Base-by-base conservation (phyloP, 176 grass and related monocot genomes). In the Oryza meyeriana region DNA sequence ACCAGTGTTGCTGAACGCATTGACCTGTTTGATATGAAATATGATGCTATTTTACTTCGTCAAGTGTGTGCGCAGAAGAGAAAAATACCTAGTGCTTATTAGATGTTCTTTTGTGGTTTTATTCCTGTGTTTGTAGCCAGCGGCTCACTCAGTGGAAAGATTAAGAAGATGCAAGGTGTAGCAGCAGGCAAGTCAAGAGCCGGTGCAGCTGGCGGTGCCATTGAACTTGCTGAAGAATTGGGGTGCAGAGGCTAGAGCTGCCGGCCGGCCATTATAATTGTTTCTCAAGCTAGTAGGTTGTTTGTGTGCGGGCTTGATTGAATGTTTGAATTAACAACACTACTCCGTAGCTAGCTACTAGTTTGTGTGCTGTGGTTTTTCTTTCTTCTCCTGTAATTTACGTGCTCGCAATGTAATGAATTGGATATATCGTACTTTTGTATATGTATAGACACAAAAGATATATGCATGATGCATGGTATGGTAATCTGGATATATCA, bases 101-200 rank as follows among this genome's bases (percentile, higher is more conserved):
- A 20, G 36, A 29, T 52, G 18, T 69, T 66, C 1, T 77, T 65
- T 55, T 30, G 4, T 25, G 41, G 32, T 24, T 64, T 36, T 38
- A 12, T 59, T 58, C 17, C 6, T 26, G 11, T 27, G 24, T 47
- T 52, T 52, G 83, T 81, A 97, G 94, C 87, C 74, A 85, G 87
- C 84, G 77, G 85, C 33, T 87, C 89, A 0, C 85, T 97, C 29
- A 92, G 83, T 68, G 84, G 85, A 26, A 94, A 92, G 83, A 76
- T 80, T 47, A 91, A 85, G 73, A 90, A 66, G 62, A 47, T 82
- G 78, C 82, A 69, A 85, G 38, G 76, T 14, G 61, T 74, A 70
- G 12, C 42, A 45, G 48, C 79, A 41, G 74, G 75, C 32, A 84
- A 88, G 87, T 2, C 87, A 24, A 87, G 82, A 63, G 27, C 39